Conservation (phyloP, 257 asterid genomes). For the Primulina huaijiensis region DNA sequence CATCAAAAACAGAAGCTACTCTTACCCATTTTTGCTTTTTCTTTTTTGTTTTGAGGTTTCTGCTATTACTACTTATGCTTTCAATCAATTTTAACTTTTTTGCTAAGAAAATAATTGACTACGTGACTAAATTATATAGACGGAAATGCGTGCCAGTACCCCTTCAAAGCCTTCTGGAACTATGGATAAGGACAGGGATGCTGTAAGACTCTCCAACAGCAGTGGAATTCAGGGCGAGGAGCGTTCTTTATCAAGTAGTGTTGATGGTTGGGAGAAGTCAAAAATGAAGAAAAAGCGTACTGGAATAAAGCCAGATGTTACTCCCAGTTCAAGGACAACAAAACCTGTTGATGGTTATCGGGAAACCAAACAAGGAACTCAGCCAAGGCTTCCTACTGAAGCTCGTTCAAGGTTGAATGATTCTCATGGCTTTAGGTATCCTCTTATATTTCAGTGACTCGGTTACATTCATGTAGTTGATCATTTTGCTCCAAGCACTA, state of each 20-base stretch:
- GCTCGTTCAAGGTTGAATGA: slow-evolving; percentile 66
- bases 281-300: slow-evolving; percentile 95
- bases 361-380: slow-evolving; percentile 71
- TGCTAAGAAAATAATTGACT: slow-evolving; percentile 27
- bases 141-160: slow-evolving; percentile 58
- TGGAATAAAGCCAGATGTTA: slow-evolving; percentile 67
- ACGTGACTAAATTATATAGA: slow-evolving; percentile 37
- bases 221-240: slow-evolving; percentile 60
- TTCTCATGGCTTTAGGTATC: slow-evolving; percentile 71
- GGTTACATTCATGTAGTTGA: slow-evolving; percentile 19
- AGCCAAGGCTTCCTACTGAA: slow-evolving; percentile 59
- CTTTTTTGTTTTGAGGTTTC: background rate
- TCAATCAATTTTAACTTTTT: slow-evolving; percentile 20
- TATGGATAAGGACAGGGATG: slow-evolving; percentile 69
- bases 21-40: background rate
- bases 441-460: slow-evolving; percentile 12
- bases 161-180: slow-evolving; percentile 55
- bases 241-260: slow-evolving; percentile 48
- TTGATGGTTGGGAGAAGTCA: slow-evolving; percentile 89
- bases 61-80: background rate
- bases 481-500: slow-evolving; percentile 10
- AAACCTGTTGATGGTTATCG: slow-evolving; percentile 65
- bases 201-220: slow-evolving; percentile 52
- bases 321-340: slow-evolving; percentile 39
- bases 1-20: background rate